These are phyloP conservation scores for Neurospora tetrasperma DNA, from an alignment of 495 filamentous ascomycete genomes.

Conservation along the genomic window DNA sequence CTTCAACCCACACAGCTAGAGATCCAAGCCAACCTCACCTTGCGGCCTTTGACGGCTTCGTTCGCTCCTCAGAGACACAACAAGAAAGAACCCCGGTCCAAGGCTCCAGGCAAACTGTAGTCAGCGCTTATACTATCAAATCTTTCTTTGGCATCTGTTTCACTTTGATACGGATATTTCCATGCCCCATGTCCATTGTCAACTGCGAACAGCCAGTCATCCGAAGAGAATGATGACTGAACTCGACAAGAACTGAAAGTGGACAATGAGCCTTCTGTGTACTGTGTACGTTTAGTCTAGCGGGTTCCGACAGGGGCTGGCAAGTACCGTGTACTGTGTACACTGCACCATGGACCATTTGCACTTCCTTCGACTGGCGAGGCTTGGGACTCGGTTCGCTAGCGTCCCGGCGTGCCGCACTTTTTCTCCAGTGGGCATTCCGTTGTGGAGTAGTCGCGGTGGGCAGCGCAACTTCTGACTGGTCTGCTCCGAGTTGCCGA, in stretches of 20 bases:
- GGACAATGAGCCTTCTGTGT: neutral
- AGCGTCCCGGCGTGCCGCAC: neutral
- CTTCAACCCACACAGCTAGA: neutral
- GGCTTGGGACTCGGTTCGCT: neutral
- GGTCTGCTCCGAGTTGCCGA: neutral
- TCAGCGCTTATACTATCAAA: too few relatives aligned
- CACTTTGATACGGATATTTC: neutral
- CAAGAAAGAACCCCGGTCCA: too few relatives aligned
- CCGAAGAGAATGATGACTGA: neutral
- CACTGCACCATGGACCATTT: neutral
- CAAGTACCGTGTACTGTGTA: neutral
- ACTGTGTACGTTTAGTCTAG: neutral
- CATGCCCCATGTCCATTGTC: neutral
- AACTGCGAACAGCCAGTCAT: neutral
- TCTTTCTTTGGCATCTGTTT: too few relatives aligned
- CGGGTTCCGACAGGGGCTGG: neutral
- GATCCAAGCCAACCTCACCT: neutral
- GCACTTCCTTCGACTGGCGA: neutral
- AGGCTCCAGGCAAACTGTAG: too few relatives aligned
- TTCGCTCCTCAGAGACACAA: neutral
- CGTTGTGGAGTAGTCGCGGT: neutral
- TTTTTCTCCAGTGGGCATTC: neutral
- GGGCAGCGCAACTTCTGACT: constrained; percentile 2
- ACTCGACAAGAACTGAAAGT: neutral
- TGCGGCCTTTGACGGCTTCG: neutral